Conservation (phyloP, 2,329 filamentous ascomycete genomes). For the Alternaria arborescens region DNA sequence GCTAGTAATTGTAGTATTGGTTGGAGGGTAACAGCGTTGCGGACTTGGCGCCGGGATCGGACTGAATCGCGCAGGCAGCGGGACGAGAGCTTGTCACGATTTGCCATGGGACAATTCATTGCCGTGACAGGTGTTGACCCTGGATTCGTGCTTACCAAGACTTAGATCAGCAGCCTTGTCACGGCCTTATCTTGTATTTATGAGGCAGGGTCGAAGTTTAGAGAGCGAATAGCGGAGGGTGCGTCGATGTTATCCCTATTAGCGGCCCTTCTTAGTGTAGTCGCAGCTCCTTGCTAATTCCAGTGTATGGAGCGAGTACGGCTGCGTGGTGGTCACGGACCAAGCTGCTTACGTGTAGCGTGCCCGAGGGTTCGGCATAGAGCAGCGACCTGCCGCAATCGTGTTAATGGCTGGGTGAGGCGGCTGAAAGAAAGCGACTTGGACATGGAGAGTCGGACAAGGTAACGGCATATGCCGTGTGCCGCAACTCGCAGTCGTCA, state of each 20-base stretch:
- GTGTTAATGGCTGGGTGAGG: conserved; percentile 14
- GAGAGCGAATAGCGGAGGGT: neutral
- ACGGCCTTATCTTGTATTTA: conserved; percentile 14
- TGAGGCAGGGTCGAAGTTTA: neutral
- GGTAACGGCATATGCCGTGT: neutral
- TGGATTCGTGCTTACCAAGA: conserved; percentile 31
- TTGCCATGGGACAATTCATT: conserved; percentile 17
- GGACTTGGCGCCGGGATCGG: conserved; percentile 8
- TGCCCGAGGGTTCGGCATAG: conserved; percentile 19
- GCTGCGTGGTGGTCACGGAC: conserved; percentile 18
- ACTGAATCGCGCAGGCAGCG: conserved; percentile 18
- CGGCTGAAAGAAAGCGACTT: neutral
- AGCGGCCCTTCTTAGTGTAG: conserved; percentile 4
- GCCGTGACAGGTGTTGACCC: conserved; percentile 17
- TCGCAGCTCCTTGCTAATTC: conserved; percentile 16
- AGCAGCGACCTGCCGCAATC: conserved; percentile 26
- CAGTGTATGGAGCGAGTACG: conserved; percentile 12
- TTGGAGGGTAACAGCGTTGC: conserved; percentile 6
- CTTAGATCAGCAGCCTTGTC: conserved; percentile 24
- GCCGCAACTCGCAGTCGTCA: neutral
- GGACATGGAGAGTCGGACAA: neutral
- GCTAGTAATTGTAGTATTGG: conserved; percentile 11
- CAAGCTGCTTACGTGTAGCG: conserved; percentile 26
- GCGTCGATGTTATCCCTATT: neutral
- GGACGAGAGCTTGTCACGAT: conserved; percentile 18